Conservation (phyloP, 208 protist species). For the Trypanosoma rangeli region DNA sequence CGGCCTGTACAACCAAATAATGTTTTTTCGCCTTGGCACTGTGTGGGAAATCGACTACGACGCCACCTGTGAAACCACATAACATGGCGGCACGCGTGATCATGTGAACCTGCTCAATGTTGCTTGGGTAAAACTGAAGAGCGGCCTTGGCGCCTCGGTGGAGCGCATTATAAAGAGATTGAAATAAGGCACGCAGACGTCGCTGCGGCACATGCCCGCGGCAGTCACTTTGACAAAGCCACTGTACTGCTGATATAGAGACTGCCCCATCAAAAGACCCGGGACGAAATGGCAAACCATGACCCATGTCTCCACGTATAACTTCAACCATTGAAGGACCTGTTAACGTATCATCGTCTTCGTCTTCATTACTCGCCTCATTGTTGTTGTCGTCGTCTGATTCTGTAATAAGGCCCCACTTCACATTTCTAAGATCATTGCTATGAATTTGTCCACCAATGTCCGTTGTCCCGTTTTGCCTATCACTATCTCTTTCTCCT, state of each 20-base stretch:
- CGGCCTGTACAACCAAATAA: slow-evolving; percentile 92
- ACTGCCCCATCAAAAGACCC: slow-evolving; percentile 98
- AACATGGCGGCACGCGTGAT: slow-evolving; percentile 96
- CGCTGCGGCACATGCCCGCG: slow-evolving; percentile 91
- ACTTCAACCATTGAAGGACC: slow-evolving; percentile 84
- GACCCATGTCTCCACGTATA: slow-evolving; percentile 93
- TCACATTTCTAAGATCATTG: slow-evolving; percentile 62
- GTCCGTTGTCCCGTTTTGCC: neutral
- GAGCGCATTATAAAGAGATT: slow-evolving; percentile 96
- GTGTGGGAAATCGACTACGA: slow-evolving; percentile 98
- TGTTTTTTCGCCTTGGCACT: slow-evolving; percentile 98
- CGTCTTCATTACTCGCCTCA: slow-evolving; percentile 27
- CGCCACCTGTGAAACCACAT: slow-evolving; percentile 97
- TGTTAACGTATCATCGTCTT: neutral
- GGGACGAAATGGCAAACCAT: slow-evolving; percentile 95
- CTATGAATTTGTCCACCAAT: slow-evolving; percentile 13
- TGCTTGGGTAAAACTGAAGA: slow-evolving; percentile 98
- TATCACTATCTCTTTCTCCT: slow-evolving; percentile 15
- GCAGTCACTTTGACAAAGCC: slow-evolving; percentile 98
- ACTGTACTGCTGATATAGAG: slow-evolving; percentile 98
- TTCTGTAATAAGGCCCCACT: slow-evolving; percentile 61
- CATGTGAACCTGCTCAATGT: slow-evolving; percentile 94
- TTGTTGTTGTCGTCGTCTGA: slow-evolving; percentile 45
- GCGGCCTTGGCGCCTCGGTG: slow-evolving; percentile 91
- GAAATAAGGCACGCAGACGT: slow-evolving; percentile 96